phyloP scores from a whole-genome alignment of 192 early-diverging fungal species.

The Entomortierella parvispora region DNA sequence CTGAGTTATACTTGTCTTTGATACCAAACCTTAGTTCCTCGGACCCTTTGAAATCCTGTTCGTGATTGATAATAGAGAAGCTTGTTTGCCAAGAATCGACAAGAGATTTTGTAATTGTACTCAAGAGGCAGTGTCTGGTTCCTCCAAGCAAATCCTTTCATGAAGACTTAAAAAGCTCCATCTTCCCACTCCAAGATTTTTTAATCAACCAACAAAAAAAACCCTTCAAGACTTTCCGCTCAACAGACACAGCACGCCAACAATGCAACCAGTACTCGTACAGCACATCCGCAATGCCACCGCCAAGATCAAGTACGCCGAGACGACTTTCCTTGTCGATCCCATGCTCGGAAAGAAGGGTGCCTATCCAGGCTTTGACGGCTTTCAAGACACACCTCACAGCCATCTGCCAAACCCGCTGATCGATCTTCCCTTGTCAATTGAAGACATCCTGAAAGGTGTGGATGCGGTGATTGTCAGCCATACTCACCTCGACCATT shows the following conservation, averaged over 20 bases:
- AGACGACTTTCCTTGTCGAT: slow-evolving; percentile 8
- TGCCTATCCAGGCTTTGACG: slow-evolving; percentile 10
- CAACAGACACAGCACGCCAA: background rate
- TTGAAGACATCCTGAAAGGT: background rate
- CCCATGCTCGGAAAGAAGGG: slow-evolving; percentile 8
- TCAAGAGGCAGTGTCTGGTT: too few relatives aligned
- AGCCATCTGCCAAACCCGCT: slow-evolving; percentile 13
- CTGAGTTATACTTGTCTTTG: too few relatives aligned
- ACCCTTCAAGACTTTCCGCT: too few relatives aligned
- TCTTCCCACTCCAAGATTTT: too few relatives aligned
- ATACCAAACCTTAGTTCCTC: too few relatives aligned
- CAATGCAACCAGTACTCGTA: slow-evolving; percentile 3
- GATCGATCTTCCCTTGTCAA: slow-evolving; percentile 11
- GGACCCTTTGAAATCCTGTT: too few relatives aligned
- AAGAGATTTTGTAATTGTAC: too few relatives aligned
- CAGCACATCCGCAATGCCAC: slow-evolving; percentile 15
- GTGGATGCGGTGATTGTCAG: slow-evolving; percentile 16
- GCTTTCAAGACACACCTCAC: background rate
- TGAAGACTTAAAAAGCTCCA: too few relatives aligned
- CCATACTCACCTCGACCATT: slow-evolving; percentile 16
- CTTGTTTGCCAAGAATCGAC: too few relatives aligned
- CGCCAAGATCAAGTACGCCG: slow-evolving; percentile 3
- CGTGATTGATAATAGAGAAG: too few relatives aligned
- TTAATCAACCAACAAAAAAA: too few relatives aligned
- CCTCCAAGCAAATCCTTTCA: too few relatives aligned